phyloP scores from a whole-genome alignment of 169 alveolate species.

The Miamiensis avidus region DNA sequence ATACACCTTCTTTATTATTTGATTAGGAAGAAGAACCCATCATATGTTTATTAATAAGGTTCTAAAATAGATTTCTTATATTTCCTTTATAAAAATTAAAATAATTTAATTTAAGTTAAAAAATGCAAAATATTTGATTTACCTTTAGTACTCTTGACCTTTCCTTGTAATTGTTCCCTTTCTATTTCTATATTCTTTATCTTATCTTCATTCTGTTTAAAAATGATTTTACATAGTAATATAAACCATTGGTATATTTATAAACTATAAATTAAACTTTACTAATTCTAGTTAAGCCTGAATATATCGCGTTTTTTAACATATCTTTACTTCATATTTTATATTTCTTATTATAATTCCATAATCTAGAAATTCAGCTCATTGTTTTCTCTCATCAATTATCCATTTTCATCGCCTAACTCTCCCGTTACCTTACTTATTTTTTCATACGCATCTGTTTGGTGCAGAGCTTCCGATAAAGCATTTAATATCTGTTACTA shows the following conservation, averaged over 20 bases:
- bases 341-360: neutral
- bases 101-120: too few species aligned
- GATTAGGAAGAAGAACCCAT: neutral
- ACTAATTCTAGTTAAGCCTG: neutral
- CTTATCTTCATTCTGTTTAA: neutral
- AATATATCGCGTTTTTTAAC: neutral
- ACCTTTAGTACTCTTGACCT: neutral
- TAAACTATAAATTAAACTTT: neutral
- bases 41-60: too few species aligned
- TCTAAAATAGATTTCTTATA: neutral
- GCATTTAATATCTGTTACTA: neutral
- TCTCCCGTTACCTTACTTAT: neutral
- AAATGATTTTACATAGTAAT: too few species aligned
- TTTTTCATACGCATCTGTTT: neutral
- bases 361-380: neutral
- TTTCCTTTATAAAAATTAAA: neutral
- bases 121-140: too few species aligned
- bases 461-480: neutral
- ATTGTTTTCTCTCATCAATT: neutral
- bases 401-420: neutral
- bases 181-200: neutral
- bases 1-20: neutral
- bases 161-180: neutral
- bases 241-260: too few species aligned
- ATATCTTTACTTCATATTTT: neutral